Conservation (phyloP, 2,329 filamentous ascomycete species). For the Colletotrichum brevisporum region DNA sequence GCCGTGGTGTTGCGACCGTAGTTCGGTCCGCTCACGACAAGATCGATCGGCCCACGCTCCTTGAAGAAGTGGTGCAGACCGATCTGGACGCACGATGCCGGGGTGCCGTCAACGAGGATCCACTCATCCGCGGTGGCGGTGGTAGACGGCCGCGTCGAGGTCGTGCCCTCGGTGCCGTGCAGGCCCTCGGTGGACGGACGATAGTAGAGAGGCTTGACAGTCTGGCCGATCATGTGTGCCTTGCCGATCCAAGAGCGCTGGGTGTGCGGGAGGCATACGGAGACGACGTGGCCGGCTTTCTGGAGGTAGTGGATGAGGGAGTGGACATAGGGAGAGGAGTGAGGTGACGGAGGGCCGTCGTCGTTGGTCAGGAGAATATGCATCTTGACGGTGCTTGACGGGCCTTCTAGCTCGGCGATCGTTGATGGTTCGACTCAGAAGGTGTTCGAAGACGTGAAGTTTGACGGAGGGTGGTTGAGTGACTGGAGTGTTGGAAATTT, state of each 20-base stretch:
- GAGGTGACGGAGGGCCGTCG: slow-evolving; percentile 83
- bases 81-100: slow-evolving; percentile 86
- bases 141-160: slow-evolving; percentile 67
- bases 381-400: slow-evolving; percentile 55
- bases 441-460: background rate
- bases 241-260: slow-evolving; percentile 99
- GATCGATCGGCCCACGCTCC: slow-evolving; percentile 78
- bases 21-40: slow-evolving; percentile 86
- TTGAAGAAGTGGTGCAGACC: slow-evolving; percentile 85
- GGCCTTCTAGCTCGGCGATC: background rate
- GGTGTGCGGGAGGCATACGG: slow-evolving; percentile 89
- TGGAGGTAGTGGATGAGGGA: slow-evolving; percentile 80
- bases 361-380: slow-evolving; percentile 82
- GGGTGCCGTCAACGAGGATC: slow-evolving; percentile 85
- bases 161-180: slow-evolving; percentile 72
- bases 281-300: slow-evolving; percentile 85
- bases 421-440: background rate
- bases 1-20: slow-evolving; percentile 88
- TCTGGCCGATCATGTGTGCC: slow-evolving; percentile 94
- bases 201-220: slow-evolving; percentile 88
- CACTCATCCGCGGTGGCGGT: slow-evolving; percentile 77
- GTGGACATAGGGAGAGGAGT: slow-evolving; percentile 86
- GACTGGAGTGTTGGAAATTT: slow-evolving; percentile 15
- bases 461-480: background rate
- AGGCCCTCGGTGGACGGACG: slow-evolving; percentile 64